A percentile compares a stretch with the other conserved stretches of the same genome.
These are phyloP conservation scores for Conringia planisiliqua DNA, from an alignment of 345 rosid genomes.

Conservation along the genomic window DNA sequence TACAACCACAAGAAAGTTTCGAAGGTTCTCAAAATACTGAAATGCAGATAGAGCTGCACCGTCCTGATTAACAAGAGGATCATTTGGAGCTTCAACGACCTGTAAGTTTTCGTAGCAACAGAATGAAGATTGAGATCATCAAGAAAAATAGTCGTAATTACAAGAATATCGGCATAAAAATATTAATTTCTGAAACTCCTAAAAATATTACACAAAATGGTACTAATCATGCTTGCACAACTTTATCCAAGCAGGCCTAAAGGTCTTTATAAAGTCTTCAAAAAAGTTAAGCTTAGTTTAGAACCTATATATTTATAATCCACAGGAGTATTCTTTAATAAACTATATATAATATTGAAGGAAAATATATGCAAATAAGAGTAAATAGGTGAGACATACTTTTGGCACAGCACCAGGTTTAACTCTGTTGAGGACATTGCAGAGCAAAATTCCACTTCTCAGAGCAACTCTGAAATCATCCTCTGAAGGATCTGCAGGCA, in stretches of 20 bases:
- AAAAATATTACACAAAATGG: constrained; percentile 8
- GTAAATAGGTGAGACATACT: constrained; percentile 32
- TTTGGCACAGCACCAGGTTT: constrained; percentile 82
- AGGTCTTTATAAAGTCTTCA: neutral
- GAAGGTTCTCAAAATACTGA: constrained; percentile 88
- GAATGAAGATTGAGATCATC: neutral
- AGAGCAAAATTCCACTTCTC: constrained; percentile 87
- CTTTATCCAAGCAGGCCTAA: constrained; percentile 29
- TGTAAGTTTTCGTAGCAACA: constrained; percentile 19
- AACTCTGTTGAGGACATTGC: constrained; percentile 83
- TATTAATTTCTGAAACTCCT: neutral
- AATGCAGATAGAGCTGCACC: constrained; percentile 92
- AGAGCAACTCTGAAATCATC: constrained; percentile 88
- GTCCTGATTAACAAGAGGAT: constrained; percentile 66
- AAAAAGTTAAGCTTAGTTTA: neutral
- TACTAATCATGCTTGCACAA: constrained; percentile 33
- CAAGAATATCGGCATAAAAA: neutral
- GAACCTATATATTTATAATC: neutral
- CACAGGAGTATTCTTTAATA: neutral
- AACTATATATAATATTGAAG: neutral
- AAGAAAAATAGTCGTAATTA: neutral
- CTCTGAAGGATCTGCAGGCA: constrained; percentile 94
- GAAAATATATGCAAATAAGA: neutral
- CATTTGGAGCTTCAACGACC: constrained; percentile 82
- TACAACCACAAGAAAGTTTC: constrained; percentile 76